Percentiles rank a stretch among this genome's conserved stretches.
Evolutionary conservation across 2,329 filamentous ascomycete species (phyloP).

Genomic region (Trichoderma koningii): DNA sequence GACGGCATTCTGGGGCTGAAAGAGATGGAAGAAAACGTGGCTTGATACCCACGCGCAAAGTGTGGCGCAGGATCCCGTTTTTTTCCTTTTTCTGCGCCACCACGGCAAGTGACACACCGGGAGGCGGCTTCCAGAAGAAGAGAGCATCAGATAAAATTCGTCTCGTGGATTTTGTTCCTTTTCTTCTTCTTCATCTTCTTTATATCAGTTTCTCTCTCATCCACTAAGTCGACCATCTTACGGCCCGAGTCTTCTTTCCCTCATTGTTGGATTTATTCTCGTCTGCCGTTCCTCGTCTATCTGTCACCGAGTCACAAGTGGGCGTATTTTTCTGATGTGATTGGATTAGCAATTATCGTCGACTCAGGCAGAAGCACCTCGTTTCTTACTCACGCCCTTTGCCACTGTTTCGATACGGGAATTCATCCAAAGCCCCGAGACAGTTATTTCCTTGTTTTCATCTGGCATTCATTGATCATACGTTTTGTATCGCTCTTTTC

Average conservation of each 20-base stretch:
- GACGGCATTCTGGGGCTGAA: slow-evolving; percentile 11
- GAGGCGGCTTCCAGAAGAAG: neutral
- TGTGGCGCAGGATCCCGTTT: slow-evolving; percentile 10
- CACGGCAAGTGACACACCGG: slow-evolving; percentile 16
- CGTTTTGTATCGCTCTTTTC: too few species aligned
- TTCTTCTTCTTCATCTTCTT: neutral
- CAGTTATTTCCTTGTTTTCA: neutral
- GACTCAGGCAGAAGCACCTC: slow-evolving; percentile 1
- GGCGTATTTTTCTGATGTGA: slow-evolving; percentile 12
- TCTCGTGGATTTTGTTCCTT: neutral
- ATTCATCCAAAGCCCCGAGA: neutral
- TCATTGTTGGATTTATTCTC: neutral
- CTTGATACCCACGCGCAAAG: neutral
- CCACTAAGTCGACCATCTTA: neutral
- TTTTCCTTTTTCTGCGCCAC: neutral
- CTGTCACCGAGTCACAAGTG: neutral
- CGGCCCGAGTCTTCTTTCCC: neutral
- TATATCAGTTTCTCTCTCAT: too few species aligned
- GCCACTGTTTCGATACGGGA: neutral
- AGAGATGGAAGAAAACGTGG: slow-evolving; percentile 3
- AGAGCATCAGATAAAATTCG: neutral
- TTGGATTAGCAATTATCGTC: slow-evolving; percentile 20
- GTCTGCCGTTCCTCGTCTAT: neutral
- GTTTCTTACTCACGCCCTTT: slow-evolving; percentile 8
- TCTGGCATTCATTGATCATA: too few species aligned